phyloP scores from a whole-genome alignment of 768 basidiomycete genomes.

The Cubamyces lactineus region DNA sequence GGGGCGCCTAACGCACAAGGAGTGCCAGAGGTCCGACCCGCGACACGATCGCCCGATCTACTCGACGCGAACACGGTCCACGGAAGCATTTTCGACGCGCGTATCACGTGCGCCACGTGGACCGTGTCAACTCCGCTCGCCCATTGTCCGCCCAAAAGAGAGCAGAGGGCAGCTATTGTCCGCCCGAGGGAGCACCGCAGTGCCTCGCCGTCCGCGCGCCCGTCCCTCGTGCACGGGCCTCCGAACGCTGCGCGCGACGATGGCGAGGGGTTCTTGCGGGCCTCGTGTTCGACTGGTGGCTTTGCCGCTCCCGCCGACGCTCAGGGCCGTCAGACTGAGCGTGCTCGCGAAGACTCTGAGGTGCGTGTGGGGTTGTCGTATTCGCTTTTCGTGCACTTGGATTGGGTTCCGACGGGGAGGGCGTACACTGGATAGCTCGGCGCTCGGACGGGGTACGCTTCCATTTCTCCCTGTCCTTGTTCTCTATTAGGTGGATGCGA shows the following conservation, averaged over 20 bases:
- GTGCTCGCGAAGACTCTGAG: not conserved
- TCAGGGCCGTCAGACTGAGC: not conserved
- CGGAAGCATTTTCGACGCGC: constrained; percentile 12
- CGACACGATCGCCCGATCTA: not conserved
- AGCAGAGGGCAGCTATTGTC: constrained; percentile 4
- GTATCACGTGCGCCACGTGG: constrained; percentile 26
- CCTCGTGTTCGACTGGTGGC: not conserved
- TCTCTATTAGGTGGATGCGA: no score
- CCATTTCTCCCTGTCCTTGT: no score
- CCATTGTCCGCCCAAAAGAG: constrained; percentile 19
- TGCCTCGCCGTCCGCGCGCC: not conserved
- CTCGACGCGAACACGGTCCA: constrained; percentile 11
- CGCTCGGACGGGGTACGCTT: no score
- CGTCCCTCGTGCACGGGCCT: not conserved
- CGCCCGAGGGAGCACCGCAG: constrained; percentile 1
- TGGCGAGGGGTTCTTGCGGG: not conserved
- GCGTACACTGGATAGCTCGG: no score
- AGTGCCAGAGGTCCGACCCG: constrained; percentile 11
- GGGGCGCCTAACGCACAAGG: not conserved
- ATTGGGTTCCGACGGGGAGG: no score
- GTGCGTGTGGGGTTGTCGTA: not conserved
- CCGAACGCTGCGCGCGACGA: not conserved
- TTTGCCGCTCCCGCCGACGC: not conserved
- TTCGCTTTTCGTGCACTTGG: not conserved
- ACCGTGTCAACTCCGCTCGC: constrained; percentile 25